A percentile compares a stretch with the other conserved stretches of the same genome.
These are phyloP conservation scores for Sphagnum tenellum DNA, from an alignment of 225 moss, liverwort and hornwort species.

Conservation along the genomic window DNA sequence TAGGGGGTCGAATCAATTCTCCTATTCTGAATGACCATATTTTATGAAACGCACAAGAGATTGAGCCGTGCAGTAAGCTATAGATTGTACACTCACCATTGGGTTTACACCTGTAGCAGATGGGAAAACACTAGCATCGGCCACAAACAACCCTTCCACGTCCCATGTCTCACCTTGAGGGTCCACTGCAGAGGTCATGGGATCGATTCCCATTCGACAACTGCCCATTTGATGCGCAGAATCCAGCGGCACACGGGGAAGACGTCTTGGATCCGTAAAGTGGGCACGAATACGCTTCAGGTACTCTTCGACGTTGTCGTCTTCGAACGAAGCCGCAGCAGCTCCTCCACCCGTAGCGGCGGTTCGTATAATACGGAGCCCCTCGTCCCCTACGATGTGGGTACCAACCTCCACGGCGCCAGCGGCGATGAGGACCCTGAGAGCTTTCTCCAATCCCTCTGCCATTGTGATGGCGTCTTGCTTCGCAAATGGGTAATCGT, in stretches of 20 bases:
- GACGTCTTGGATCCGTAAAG: not conserved
- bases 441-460: conserved; percentile 31
- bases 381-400: conserved; percentile 50
- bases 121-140: conserved; percentile 72
- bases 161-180: conserved; percentile 66
- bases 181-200: conserved; percentile 47
- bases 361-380: conserved; percentile 15
- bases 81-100: conserved; percentile 79
- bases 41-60: conserved; percentile 16
- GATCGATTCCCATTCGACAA: conserved; percentile 63
- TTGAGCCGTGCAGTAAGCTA: conserved; percentile 71
- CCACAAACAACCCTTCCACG: conserved; percentile 48
- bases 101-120: conserved; percentile 74
- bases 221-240: conserved; percentile 91
- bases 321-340: not conserved
- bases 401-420: conserved; percentile 72
- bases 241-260: not conserved
- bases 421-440: conserved; percentile 61
- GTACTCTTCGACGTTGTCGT: conserved; percentile 3
- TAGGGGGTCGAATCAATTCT: too few relatives aligned
- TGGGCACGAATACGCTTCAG: not conserved
- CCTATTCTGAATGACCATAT: too few relatives aligned
- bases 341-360: not conserved
- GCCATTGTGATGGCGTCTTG: conserved; percentile 31
- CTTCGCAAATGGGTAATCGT: conserved; percentile 28